Evolutionary conservation across 345 rosid genomes (phyloP).

Genomic region (Eucalyptus pauciflora): DNA sequence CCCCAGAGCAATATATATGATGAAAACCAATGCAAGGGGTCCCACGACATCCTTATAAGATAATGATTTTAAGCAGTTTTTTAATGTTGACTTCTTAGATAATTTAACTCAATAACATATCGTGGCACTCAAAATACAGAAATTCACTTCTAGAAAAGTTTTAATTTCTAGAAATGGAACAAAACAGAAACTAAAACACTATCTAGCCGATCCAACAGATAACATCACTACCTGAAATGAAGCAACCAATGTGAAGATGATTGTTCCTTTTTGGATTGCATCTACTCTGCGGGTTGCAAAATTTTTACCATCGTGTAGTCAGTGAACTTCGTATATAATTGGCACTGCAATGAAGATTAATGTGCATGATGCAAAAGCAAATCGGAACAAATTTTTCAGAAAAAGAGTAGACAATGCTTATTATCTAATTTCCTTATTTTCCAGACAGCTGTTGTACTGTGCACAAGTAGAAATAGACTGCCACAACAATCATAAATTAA

Average conservation of each 20-base stretch:
- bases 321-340: slow-evolving; percentile 62
- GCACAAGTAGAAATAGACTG: background rate
- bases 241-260: slow-evolving; percentile 72
- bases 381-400: background rate
- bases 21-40: background rate
- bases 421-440: background rate
- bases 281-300: slow-evolving; percentile 85
- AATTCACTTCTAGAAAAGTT: background rate
- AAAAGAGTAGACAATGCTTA: background rate
- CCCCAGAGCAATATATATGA: background rate
- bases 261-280: slow-evolving; percentile 79
- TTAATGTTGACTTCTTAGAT: background rate
- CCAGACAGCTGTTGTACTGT: background rate
- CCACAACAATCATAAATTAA: background rate
- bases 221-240: slow-evolving; percentile 70
- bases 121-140: background rate
- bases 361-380: background rate
- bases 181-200: background rate
- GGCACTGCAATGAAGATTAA: slow-evolving; percentile 44
- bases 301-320: slow-evolving; percentile 81
- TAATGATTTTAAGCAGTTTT: background rate
- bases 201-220: background rate
- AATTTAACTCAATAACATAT: background rate
- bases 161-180: background rate
- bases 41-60: background rate